These are phyloP conservation scores for Macrotyloma uniflorum DNA, from an alignment of 306 rosid species.

Conservation along the genomic window DNA sequence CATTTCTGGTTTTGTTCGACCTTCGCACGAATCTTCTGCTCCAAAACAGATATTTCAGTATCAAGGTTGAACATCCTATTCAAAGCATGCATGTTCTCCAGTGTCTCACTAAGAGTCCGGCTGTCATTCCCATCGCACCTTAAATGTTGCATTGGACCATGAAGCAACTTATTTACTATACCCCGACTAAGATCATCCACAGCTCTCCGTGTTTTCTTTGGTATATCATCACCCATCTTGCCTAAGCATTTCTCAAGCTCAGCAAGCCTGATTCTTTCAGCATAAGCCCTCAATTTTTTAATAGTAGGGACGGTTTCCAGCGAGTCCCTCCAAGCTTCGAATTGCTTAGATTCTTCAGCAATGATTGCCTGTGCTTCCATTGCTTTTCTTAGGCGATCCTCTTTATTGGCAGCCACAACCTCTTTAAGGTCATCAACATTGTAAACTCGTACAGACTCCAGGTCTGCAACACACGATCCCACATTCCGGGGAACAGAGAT, in stretches of 20 bases:
- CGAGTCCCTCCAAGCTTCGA: conserved; percentile 98
- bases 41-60: conserved; percentile 86
- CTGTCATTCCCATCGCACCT: conserved; percentile 97
- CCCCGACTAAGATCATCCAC: conserved; percentile 99
- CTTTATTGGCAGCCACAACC: conserved; percentile 99
- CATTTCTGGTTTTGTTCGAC: conserved; percentile 88
- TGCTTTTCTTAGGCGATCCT: conserved; percentile 89
- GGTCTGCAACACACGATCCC: conserved; percentile 79
- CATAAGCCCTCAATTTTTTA: conserved; percentile 94
- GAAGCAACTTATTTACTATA: conserved; percentile 93
- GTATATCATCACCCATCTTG: conserved; percentile 93
- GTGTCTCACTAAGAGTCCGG: conserved; percentile 86
- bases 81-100: conserved; percentile 97
- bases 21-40: conserved; percentile 93
- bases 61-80: conserved; percentile 98
- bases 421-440: conserved; percentile 95
- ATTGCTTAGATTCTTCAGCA: conserved; percentile 88
- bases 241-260: conserved; percentile 94
- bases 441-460: conserved; percentile 65
- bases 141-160: conserved; percentile 98
- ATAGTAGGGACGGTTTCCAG: conserved; percentile 98
- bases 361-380: conserved; percentile 95
- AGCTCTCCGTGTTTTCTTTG: conserved; percentile 88
- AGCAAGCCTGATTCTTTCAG: conserved; percentile 89
- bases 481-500: conserved; percentile 97